A percentile compares a stretch with the other conserved stretches of the same genome.
Conservation (phyloP, 345 rosid genomes). For the Combretum micranthum region DNA sequence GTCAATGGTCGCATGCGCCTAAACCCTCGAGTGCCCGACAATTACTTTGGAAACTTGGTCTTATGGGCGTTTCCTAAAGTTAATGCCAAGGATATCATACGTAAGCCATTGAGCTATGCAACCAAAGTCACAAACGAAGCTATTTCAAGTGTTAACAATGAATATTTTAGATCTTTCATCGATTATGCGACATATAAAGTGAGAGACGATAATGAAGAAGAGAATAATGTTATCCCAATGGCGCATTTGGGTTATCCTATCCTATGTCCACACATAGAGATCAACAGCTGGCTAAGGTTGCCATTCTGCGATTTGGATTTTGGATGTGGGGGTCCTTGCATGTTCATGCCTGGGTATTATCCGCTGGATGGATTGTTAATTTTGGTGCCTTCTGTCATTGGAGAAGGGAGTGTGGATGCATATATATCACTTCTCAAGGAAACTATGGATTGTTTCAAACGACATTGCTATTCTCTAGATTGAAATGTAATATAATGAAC, state of each 20-base stretch:
- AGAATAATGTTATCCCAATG: slow-evolving; percentile 1
- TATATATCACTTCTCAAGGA: slow-evolving; percentile 18
- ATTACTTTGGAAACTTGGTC: slow-evolving; percentile 35
- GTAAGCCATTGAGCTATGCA: slow-evolving; percentile 15
- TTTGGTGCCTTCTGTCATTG: slow-evolving; percentile 15
- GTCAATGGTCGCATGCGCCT: slow-evolving; percentile 16
- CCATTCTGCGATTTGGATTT: slow-evolving; percentile 30
- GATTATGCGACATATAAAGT: slow-evolving; percentile 13
- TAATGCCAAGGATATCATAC: slow-evolving; percentile 19
- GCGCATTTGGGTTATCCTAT: not conserved
- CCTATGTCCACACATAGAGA: slow-evolving; percentile 23
- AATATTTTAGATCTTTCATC: slow-evolving; percentile 24
- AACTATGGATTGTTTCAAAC: slow-evolving; percentile 10
- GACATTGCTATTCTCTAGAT: slow-evolving; percentile 12
- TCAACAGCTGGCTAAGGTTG: slow-evolving; percentile 28
- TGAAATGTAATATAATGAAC: no score
- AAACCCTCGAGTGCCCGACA: slow-evolving; percentile 18
- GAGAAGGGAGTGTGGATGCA: slow-evolving; percentile 27
- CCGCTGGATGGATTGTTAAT: slow-evolving; percentile 18
- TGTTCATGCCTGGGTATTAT: slow-evolving; percentile 25
- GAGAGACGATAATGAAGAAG: not conserved
- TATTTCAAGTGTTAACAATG: slow-evolving; percentile 9
- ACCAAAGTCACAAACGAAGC: slow-evolving; percentile 23
- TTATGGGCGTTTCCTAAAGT: slow-evolving; percentile 24
- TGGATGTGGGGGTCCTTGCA: slow-evolving; percentile 20